Conservation (phyloP, 1,284 basidiomycete species). For the Sanghuangporus weigelae region DNA sequence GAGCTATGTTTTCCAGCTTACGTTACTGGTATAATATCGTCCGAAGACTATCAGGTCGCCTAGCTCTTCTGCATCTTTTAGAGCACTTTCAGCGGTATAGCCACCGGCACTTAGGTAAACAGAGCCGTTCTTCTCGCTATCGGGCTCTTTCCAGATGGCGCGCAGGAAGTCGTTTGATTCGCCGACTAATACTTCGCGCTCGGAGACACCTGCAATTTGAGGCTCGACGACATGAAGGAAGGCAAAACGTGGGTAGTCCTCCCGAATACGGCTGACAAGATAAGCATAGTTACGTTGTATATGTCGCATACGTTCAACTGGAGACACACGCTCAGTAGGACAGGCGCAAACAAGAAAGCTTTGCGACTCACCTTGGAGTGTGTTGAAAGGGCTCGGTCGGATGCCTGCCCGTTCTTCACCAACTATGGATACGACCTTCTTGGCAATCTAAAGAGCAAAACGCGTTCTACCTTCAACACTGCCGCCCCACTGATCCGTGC, state of each 20-base stretch:
- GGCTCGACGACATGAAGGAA: slow-evolving; percentile 55
- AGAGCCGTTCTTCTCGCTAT: no score
- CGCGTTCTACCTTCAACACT: slow-evolving; percentile 39
- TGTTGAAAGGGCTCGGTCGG: slow-evolving; percentile 33
- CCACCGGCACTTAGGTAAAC: slow-evolving; percentile 30
- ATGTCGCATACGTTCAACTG: slow-evolving; percentile 19
- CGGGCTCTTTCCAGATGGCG: no score
- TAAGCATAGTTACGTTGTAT: slow-evolving; percentile 37
- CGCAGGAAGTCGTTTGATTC: slow-evolving; percentile 29
- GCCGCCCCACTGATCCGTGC: slow-evolving; percentile 47
- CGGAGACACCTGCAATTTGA: slow-evolving; percentile 8
- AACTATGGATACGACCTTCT: slow-evolving; percentile 19
- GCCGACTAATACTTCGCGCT: slow-evolving; percentile 3
- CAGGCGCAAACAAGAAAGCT: no score
- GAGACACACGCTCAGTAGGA: slow-evolving; percentile 22
- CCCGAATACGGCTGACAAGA: slow-evolving; percentile 29
- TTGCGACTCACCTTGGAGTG: slow-evolving; percentile 18
- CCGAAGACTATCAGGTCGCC: slow-evolving; percentile 42
- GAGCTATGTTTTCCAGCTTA: slow-evolving; percentile 21
- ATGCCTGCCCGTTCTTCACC: slow-evolving; percentile 29
- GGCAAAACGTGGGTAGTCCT: slow-evolving; percentile 41
- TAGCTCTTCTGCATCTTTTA: slow-evolving; percentile 26
- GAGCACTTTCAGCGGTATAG: slow-evolving; percentile 26
- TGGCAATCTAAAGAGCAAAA: slow-evolving; percentile 38
- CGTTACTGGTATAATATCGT: slow-evolving; percentile 42